Evolutionary conservation across 148 eudicot genomes (phyloP).

Genomic region (Camellia lanceoleosa): DNA sequence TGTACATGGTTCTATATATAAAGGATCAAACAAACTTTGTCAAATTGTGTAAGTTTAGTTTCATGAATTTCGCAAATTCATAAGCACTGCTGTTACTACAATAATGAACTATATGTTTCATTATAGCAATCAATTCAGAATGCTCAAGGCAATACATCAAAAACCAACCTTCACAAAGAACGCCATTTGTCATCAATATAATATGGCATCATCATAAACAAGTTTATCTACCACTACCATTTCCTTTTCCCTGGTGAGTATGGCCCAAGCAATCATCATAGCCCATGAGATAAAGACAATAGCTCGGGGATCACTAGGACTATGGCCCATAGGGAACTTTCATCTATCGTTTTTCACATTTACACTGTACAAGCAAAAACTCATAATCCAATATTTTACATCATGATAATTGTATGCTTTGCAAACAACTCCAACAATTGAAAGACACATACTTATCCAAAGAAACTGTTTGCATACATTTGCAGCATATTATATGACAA

Average conservation of each 20-base stretch:
- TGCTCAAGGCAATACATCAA: not conserved
- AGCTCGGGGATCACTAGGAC: not conserved
- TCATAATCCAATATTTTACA: not conserved
- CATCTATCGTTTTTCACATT: not conserved
- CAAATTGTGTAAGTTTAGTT: not conserved
- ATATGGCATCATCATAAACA: not conserved
- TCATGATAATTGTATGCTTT: not conserved
- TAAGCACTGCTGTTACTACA: not conserved
- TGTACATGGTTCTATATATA: too few relatives aligned
- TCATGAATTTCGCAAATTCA: not conserved
- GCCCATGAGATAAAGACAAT: not conserved
- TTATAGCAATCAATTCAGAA: not conserved
- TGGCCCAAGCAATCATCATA: constrained; percentile 5
- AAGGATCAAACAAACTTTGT: not conserved
- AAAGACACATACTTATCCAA: constrained; percentile 1
- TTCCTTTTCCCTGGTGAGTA: not conserved
- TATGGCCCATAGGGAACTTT: not conserved
- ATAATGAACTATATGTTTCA: not conserved
- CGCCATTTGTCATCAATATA: not conserved
- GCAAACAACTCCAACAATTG: not conserved
- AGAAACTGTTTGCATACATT: not conserved
- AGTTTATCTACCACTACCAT: not conserved
- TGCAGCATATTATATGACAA: not conserved
- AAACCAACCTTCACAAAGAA: not conserved
- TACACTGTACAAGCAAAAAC: not conserved